Evolutionary conservation across 805 yeast genomes (phyloP), one percentile per base, ranked within the genome.

Genomic region (Wickerhamomyces bisporus): DNA sequence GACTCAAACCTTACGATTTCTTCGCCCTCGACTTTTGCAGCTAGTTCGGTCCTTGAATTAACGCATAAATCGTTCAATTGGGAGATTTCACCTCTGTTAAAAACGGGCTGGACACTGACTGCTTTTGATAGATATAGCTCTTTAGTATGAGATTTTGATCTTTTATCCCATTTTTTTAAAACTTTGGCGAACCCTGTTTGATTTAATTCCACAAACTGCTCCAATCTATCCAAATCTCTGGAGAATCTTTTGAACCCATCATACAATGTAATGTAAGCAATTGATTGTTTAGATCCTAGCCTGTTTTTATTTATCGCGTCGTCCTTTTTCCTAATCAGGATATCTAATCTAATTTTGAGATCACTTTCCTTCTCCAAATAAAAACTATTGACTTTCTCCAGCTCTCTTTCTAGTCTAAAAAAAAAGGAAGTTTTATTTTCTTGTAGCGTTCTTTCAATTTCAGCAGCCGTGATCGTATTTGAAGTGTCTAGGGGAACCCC

Each of bases 151-250:
- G 96, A 86, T 54, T 91, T 88, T 17, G 96, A 87, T 44, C 97
- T 71, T 62, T 93, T 93, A 63, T 93, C 98, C 98, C 98, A 93
- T 65, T 93, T 93, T 60, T 93, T 93, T 53, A 93, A 74, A 21
- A 87, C 97, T 63, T 93, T 93, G 17, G 94, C 81, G 61, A 93
- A 93, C 12, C 98, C 98, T 1, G 95, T 86, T 53, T 89, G 96
- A 58, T 93, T 93, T 41, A 93, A 70, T 60, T 89, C 97, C 28
- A 93, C 87, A 62, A 86, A 93, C 60, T 91, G 97, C 57, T 93
- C 96, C 20, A 93, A 68, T 42, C 95, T 73, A 45, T 84, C 85
- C 45, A 93, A 66, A 60, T 93, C 98, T 49, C 88, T 84, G 37
- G 94, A 82, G 50, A 86, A 86, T 52, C 93, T 81, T 58, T 82